Evolutionary conservation across 257 asterid genomes (phyloP), one percentile per base, ranked within the genome.

Genomic region (Nicotiana otophora): DNA sequence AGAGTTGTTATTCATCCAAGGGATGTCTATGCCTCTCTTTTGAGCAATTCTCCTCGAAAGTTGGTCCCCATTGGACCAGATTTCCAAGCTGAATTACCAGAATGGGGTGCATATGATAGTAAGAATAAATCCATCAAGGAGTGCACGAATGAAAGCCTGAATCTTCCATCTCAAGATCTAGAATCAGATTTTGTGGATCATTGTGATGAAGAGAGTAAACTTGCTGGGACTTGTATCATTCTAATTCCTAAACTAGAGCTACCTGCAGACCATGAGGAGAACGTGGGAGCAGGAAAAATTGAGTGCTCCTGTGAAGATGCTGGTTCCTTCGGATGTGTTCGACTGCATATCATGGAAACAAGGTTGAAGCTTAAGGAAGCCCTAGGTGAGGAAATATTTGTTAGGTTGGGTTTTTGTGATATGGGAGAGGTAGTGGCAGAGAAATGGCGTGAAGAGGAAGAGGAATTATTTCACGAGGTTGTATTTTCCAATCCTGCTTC

Each of bases 81-180:
- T 70, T 87, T 63, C 83, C 91, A 89, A 84, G 91, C 90, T 10
- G 87, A 87, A 72, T 14, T 89, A 69, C 91, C 90, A 31, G 89
- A 85, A 60, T 83, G 86, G 84, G 81, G 68, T 74, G 78, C 66
- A n/a, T 72, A 20, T 36, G 77, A 48, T 15, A 3, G 74, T 33
- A 31, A 7, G 60, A 70, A 10, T 34, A 53, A 19, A 33, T 86
- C 39, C 8, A 23, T 63, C 68, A 66, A 36, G 60, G 83, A 17
- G 72, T 12, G 78, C 80, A 42, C 7, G 11, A 69, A 69, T 61
- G 84, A 77, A 77, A 78, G 6, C 17, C 60, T 46, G 19, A 36
- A 36, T 31, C 36, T 51, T 10, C 33, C 62, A 5, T 75, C 81
- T 14, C 84, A 82, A 33, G 57, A 81, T 69, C 57, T 60, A 61